Evolutionary conservation across 176 grass and related monocot genomes (phyloP).

Genomic region (Chrysopogon serrulatus): DNA sequence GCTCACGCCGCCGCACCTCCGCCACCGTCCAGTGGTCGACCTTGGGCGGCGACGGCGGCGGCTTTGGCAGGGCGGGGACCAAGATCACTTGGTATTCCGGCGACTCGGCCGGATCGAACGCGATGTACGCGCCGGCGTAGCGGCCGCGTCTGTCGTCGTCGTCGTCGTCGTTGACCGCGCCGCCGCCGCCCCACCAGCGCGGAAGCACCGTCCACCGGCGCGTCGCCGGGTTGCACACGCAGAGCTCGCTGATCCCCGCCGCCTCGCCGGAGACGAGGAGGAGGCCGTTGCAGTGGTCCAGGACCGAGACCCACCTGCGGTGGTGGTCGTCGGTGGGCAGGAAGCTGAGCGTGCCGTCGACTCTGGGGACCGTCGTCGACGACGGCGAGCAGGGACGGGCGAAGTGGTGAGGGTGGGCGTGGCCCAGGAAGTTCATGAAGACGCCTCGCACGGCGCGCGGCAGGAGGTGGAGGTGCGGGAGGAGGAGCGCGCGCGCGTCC

Average conservation of each 20-base stretch:
- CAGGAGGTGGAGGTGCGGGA: background rate
- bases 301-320: background rate
- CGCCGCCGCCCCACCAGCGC: background rate
- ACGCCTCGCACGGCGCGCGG: background rate
- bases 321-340: background rate
- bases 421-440: background rate
- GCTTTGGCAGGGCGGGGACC: background rate
- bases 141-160: too few relatives aligned
- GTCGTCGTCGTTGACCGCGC: fast-evolving
- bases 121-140: background rate
- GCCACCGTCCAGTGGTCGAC: background rate
- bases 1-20: background rate
- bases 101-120: background rate
- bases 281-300: slow-evolving; percentile 3
- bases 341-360: background rate
- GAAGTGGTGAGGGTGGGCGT: background rate
- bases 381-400: background rate
- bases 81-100: background rate
- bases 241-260: background rate
- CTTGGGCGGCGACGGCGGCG: background rate
- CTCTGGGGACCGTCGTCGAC: background rate
- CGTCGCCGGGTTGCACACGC: background rate
- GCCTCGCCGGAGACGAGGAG: background rate
- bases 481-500: background rate
- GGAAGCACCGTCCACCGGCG: background rate